Evolutionary conservation across 176 grass and related monocot species (phyloP).

Genomic region (Echinochloa phyllopogon): DNA sequence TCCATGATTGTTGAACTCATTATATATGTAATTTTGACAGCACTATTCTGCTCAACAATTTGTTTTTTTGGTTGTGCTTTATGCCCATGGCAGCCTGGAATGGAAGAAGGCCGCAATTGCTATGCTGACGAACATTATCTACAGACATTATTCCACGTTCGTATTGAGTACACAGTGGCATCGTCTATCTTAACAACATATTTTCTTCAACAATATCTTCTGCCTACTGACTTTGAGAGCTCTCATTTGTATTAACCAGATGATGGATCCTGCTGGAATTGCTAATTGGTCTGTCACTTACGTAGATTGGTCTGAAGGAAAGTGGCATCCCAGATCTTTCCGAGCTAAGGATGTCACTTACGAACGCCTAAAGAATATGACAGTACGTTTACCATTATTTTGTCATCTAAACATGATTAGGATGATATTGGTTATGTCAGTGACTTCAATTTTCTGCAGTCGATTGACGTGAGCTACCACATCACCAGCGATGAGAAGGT

Average conservation of each 20-base stretch:
- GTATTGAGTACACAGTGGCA: constrained; percentile 2
- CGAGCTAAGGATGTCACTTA: constrained; percentile 75
- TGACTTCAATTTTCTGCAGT: constrained; percentile 55
- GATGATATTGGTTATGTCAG: background rate
- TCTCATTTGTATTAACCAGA: constrained; percentile 43
- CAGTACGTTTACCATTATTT: constrained; percentile 42
- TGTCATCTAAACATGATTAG: background rate
- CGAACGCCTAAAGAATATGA: constrained; percentile 84
- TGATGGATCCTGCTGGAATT: constrained; percentile 84
- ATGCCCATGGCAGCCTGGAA: constrained; percentile 63
- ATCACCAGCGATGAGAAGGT: constrained; percentile 83
- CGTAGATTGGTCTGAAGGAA: constrained; percentile 92
- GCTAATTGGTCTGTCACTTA: constrained; percentile 89
- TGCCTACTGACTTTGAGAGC: background rate
- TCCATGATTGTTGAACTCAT: background rate
- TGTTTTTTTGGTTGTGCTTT: constrained; percentile 12
- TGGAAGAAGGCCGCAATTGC: constrained; percentile 82
- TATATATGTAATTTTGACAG: background rate
- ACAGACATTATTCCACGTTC: constrained; percentile 70
- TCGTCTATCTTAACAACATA: constrained; percentile 11
- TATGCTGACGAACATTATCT: constrained; percentile 96
- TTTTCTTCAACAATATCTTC: background rate
- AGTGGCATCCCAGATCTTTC: constrained; percentile 91
- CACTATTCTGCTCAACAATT: background rate
- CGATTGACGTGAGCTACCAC: constrained; percentile 78